Evolutionary conservation across 1,284 basidiomycete genomes (phyloP).

Genomic region (Trametes sp.): DNA sequence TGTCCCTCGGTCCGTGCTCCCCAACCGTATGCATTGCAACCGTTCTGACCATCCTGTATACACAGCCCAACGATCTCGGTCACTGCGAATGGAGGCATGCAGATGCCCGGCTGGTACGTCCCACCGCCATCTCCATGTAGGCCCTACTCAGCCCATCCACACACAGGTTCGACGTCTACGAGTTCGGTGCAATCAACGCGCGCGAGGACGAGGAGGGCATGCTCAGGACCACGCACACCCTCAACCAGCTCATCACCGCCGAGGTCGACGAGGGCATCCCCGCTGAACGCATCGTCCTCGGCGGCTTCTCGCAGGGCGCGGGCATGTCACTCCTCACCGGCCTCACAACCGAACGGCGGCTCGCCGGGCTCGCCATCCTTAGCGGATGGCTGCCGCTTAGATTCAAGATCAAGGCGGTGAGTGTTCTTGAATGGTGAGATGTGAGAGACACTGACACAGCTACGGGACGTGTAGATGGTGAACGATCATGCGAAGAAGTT

Average conservation of each 20-base stretch:
- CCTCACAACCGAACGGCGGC: slow-evolving; percentile 69
- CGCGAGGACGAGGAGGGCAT: slow-evolving; percentile 80
- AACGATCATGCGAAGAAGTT: slow-evolving; percentile 61
- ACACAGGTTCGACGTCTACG: slow-evolving; percentile 79
- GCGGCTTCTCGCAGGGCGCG: slow-evolving; percentile 90
- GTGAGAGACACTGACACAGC: slow-evolving; percentile 10
- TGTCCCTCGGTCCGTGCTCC: slow-evolving; percentile 15
- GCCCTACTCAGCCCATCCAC: neutral
- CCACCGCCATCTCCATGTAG: neutral
- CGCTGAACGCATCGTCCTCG: slow-evolving; percentile 74
- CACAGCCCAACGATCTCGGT: slow-evolving; percentile 63
- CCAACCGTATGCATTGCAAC: neutral
- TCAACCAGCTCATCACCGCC: slow-evolving; percentile 75
- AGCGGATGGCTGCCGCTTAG: slow-evolving; percentile 82
- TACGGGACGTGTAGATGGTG: slow-evolving; percentile 53
- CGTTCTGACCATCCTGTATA: slow-evolving; percentile 12
- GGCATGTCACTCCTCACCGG: slow-evolving; percentile 81
- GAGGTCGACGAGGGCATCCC: slow-evolving; percentile 80
- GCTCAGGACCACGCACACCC: slow-evolving; percentile 63
- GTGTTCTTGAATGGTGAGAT: slow-evolving; percentile 31
- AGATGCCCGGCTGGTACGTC: slow-evolving; percentile 74
- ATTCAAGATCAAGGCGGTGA: slow-evolving; percentile 68
- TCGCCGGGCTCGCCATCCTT: slow-evolving; percentile 77
- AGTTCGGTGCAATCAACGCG: slow-evolving; percentile 64
- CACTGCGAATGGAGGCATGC: slow-evolving; percentile 72